Evolutionary conservation across 1,284 basidiomycete species (phyloP), one percentile per base, ranked within the genome.

Genomic region (Irpex sp.): DNA sequence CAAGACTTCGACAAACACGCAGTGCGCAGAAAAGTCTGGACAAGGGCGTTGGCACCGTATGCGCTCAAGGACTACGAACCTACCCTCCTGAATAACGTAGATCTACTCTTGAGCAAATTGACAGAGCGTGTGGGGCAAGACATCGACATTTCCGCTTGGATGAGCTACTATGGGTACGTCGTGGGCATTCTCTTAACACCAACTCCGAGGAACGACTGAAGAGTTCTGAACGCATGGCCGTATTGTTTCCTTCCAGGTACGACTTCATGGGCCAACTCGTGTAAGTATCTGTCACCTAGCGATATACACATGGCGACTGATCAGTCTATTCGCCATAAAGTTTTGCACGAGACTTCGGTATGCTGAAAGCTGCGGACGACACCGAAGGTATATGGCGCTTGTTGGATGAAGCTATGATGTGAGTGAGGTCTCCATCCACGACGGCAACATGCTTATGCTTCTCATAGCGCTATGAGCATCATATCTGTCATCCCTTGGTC

Each of bases 151-250:
- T 60, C 63, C 0, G 46, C 36, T 9, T 68, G 67, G 65, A 60
- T 68, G 58, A 50, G 54, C n/a, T 78, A 54, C 39, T 59, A 61
- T 36, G 33, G 56, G 61, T 68, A 21, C 8, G 65, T 4, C 26
- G 26, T 4, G 3, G 26, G 26, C 26, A 26, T 26, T 26, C 26
- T 26, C 26, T 26, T 4, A 26, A 3, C 26, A 3, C 3, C 26
- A 26, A 3, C 26, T 26, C 3, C 26, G 26, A 26, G 26, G 26
- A 26, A 26, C 4, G 26, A 26, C 26, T 26, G 26, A 26, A 26
- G 26, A 3, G 26, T 26, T 26, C 26, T 4, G 26, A 26, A 26
- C 26, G 26, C 2, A 26, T 26, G 26, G 26, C 26, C 4, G 26
- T 4, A 26, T 61, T 19, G 1, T 9, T 17, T 5, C 26, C 26